Evolutionary conservation across 2,329 filamentous ascomycete species (phyloP), one percentile per base, ranked within the genome.

Genomic region (Cladosporium austrohemisphaericum): DNA sequence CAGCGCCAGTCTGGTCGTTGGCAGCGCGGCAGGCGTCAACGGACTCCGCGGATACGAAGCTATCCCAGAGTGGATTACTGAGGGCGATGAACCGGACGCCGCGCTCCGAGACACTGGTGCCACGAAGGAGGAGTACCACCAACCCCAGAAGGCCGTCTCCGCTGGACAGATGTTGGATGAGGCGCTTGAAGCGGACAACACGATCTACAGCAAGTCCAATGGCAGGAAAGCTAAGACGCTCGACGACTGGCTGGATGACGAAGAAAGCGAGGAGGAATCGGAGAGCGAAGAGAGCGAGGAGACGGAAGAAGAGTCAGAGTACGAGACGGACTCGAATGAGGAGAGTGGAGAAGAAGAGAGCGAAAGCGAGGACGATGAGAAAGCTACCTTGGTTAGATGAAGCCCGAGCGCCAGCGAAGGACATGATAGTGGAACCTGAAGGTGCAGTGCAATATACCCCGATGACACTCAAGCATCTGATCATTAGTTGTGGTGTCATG

Each of bases 191-290:
- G 60, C 68, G 64, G 56, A 68, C 57, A n/a, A n/a, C n/a, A n/a
- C n/a, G n/a, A n/a, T n/a, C n/a, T n/a, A n/a, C n/a, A n/a, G n/a
- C 31, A 78, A 71, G 59, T 67, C 71, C 11, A 83, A 83, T 61
- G 67, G 79, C 13, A 68, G 70, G 4, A 83, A 83, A 44, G 81
- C 81, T 32, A 95, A 95, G 77, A 88, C 85, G 16, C 71, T 98
- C 54, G 90, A 97, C 71, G 89, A 95, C 65, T 97, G 93, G 91
- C 74, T 97, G 50, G 89, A 85, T 4, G 86, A 89, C 25, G 78
- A 77, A 71, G 16, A 72, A 71, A 3, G 75, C 1, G 76, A 77
- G 0, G 74, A 75, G 0, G 76, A 76, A 1, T 74, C 75, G 0
- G 76, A 77, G 0, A 74, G 77, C 0, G 69, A 72, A 25, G 75